These are phyloP conservation scores for Aspergillus sp. DNA, from an alignment of 2,329 filamentous ascomycete species.

Conservation along the genomic window DNA sequence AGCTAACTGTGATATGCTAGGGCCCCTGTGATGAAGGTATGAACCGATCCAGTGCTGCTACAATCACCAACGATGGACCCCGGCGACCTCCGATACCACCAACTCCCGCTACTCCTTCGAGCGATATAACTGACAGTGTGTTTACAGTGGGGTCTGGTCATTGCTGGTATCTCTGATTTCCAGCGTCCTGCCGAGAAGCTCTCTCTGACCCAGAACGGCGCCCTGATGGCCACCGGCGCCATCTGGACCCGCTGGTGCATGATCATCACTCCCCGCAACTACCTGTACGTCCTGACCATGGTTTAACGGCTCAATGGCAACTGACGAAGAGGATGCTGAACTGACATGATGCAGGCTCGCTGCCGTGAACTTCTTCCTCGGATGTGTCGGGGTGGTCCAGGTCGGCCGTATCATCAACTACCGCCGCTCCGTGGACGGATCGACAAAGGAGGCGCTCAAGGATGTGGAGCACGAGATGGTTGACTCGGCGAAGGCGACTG, in stretches of 20 bases:
- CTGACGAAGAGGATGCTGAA: background rate
- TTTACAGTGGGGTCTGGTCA: conserved; percentile 78
- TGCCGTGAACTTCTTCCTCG: conserved; percentile 97
- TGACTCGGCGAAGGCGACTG: conserved; percentile 34
- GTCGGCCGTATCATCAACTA: conserved; percentile 71
- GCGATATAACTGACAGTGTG: background rate
- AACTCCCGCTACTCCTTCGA: background rate
- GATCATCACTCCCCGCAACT: conserved; percentile 90
- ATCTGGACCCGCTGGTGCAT: conserved; percentile 99
- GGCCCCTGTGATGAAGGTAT: conserved; percentile 89
- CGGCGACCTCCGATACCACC: background rate
- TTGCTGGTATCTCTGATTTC: conserved; percentile 90
- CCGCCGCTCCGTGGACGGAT: conserved; percentile 54
- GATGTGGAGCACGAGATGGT: conserved; percentile 35
- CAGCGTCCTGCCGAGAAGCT: conserved; percentile 87
- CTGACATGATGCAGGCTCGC: conserved; percentile 61
- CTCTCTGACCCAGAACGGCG: conserved; percentile 86
- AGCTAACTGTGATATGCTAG: conserved; percentile 42
- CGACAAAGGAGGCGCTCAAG: conserved; percentile 36
- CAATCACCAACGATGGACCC: background rate
- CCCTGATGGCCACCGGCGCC: conserved; percentile 82
- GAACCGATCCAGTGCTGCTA: conserved; percentile 4
- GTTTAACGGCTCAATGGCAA: background rate
- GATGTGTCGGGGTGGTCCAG: conserved; percentile 80
- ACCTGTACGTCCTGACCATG: conserved; percentile 61